Evolutionary conservation across 495 filamentous ascomycete species (phyloP).

Genomic region (Cairneyella variabilis): DNA sequence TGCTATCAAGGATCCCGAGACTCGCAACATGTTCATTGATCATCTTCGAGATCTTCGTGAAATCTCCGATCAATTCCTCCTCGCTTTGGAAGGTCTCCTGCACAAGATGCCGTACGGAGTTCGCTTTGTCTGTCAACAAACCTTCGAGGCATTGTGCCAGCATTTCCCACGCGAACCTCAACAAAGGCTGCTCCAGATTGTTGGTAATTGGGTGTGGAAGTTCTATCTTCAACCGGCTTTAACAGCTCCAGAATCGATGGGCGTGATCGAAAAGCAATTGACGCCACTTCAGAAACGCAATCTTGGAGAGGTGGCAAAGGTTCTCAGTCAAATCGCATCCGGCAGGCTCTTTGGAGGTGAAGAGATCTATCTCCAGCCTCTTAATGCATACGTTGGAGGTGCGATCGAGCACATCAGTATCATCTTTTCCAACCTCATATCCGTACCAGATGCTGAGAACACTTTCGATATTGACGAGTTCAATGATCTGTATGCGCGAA

Average conservation of each 20-base stretch:
- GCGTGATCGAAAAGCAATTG: conserved; percentile 81
- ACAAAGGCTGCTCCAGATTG: conserved; percentile 73
- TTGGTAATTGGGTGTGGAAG: conserved; percentile 88
- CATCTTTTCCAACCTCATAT: conserved; percentile 70
- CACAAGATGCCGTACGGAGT: conserved; percentile 91
- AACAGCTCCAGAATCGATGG: conserved; percentile 79
- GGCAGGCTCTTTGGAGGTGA: conserved; percentile 88
- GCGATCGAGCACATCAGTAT: conserved; percentile 76
- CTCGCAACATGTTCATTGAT: conserved; percentile 84
- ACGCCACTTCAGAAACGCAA: conserved; percentile 93
- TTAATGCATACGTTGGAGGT: conserved; percentile 86
- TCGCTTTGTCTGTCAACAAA: conserved; percentile 83
- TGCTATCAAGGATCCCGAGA: conserved; percentile 90
- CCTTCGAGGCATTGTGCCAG: conserved; percentile 69
- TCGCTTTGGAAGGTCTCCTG: conserved; percentile 73
- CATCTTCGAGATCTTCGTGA: conserved; percentile 91
- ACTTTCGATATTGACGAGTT: conserved; percentile 98
- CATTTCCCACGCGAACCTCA: conserved; percentile 78
- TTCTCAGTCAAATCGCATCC: conserved; percentile 79
- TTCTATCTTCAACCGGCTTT: conserved; percentile 90
- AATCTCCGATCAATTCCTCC: conserved; percentile 85
- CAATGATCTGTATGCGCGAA: conserved; percentile 93
- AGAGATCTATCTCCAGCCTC: conserved; percentile 90
- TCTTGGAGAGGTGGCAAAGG: conserved; percentile 83
- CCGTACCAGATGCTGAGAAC: conserved; percentile 77